These are phyloP conservation scores for Tolypocladium ovalisporum DNA, from an alignment of 2,329 filamentous ascomycete genomes.

Conservation along the genomic window DNA sequence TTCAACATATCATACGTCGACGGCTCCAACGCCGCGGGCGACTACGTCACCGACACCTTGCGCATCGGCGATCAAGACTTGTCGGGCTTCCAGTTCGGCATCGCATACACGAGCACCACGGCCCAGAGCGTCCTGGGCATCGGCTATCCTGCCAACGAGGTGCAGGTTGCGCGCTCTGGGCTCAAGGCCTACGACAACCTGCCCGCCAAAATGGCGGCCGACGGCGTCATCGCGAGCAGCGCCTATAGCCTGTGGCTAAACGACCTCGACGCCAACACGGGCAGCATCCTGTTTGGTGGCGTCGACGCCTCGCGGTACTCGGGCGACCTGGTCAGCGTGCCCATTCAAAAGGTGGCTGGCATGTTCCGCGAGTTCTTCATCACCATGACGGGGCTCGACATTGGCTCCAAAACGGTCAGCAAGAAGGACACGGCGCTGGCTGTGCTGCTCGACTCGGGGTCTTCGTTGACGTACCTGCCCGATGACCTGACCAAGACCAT, in stretches of 20 bases:
- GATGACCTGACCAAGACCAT: constrained; percentile 40
- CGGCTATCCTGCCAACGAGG: constrained; percentile 72
- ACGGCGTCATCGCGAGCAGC: constrained; percentile 51
- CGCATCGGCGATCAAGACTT: constrained; percentile 44
- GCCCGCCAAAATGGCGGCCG: constrained; percentile 50
- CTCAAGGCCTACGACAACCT: constrained; percentile 54
- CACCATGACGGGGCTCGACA: constrained; percentile 49
- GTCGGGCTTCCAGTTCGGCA: constrained; percentile 55
- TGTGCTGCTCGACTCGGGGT: constrained; percentile 62
- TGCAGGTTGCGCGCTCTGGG: constrained; percentile 49
- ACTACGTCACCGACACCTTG: constrained; percentile 71
- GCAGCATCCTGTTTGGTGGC: constrained; percentile 65
- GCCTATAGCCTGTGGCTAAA: constrained; percentile 70
- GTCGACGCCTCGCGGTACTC: constrained; percentile 56
- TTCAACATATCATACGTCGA: constrained; percentile 90
- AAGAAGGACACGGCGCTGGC: constrained; percentile 38
- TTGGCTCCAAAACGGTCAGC: constrained; percentile 32
- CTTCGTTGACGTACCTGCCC: constrained; percentile 57
- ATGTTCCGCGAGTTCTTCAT: constrained; percentile 54
- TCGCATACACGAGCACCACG: constrained; percentile 54
- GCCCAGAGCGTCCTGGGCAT: constrained; percentile 73
- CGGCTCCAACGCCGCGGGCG: constrained; percentile 63
- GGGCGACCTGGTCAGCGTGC: constrained; percentile 54
- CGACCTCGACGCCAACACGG: constrained; percentile 53
- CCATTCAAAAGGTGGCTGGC: constrained; percentile 45